Percentiles rank a stretch among this genome's conserved stretches.
Conservation (phyloP, 2,329 filamentous ascomycete species). For the Trichoderma afroharzianum region DNA sequence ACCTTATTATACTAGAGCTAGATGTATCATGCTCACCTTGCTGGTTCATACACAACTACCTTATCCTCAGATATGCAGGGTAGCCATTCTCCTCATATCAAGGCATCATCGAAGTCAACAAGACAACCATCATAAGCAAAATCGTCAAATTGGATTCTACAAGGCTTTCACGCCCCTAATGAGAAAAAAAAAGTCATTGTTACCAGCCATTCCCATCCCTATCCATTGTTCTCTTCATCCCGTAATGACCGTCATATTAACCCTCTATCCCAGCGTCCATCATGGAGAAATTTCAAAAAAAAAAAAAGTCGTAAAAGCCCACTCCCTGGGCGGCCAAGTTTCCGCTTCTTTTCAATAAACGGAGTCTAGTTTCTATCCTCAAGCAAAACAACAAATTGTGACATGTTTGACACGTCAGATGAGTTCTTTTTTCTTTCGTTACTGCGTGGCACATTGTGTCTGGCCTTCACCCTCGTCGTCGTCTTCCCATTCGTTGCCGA, state of each 20-base stretch:
- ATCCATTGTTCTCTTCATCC: neutral
- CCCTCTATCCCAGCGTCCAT: conserved; percentile 6
- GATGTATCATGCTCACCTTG: no score
- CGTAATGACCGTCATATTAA: conserved; percentile 1
- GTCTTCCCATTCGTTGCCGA: conserved; percentile 65
- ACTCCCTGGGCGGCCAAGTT: neutral
- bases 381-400: neutral
- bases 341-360: neutral
- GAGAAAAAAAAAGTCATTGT: neutral
- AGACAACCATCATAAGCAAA: neutral
- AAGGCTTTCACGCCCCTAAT: neutral
- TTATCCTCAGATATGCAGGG: neutral
- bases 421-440: conserved; percentile 27
- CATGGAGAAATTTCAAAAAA: neutral
- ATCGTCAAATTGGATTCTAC: neutral
- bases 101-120: neutral
- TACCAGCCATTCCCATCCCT: neutral
- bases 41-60: neutral
- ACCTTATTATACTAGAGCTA: neutral
- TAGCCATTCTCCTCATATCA: neutral
- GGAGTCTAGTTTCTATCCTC: conserved; percentile 15
- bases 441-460: conserved; percentile 72
- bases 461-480: conserved; percentile 64
- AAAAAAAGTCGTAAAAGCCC: neutral
- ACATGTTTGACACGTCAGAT: neutral